A percentile compares a stretch with the other conserved stretches of the same genome.
Conservation (phyloP, 2,329 filamentous ascomycete species). For the Nannizziopsis barbatae region DNA sequence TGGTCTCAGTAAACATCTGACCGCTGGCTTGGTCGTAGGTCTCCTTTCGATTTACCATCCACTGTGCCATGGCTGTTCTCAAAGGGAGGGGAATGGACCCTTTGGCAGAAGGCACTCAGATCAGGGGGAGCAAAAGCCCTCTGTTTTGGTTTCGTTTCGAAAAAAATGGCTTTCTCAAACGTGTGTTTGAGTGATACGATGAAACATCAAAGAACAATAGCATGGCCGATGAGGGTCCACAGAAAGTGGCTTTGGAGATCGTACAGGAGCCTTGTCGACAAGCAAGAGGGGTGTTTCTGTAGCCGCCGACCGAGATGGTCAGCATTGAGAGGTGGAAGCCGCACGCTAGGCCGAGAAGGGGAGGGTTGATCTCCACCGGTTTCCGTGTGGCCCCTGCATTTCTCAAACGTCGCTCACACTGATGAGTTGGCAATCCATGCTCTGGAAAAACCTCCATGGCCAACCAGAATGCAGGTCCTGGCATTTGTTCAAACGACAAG, state of each 20-base stretch:
- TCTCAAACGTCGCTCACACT: too few relatives aligned
- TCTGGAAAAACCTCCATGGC: too few relatives aligned
- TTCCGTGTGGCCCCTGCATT: too few relatives aligned
- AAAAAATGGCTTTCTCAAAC: neutral
- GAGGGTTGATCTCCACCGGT: too few relatives aligned
- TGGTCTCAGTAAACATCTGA: slow-evolving; percentile 15
- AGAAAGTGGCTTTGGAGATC: neutral
- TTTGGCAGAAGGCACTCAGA: neutral
- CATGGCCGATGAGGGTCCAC: neutral
- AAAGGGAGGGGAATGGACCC: neutral
- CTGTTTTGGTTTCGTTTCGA: neutral
- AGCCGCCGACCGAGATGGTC: neutral
- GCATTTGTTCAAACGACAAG: too few relatives aligned
- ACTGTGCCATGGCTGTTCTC: slow-evolving; percentile 6
- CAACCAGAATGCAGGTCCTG: too few relatives aligned
- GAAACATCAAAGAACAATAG: slow-evolving; percentile 2
- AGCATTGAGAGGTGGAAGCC: neutral
- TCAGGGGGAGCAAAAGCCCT: neutral
- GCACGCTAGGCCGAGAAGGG: too few relatives aligned
- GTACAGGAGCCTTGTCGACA: neutral
- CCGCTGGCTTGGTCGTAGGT: slow-evolving; percentile 16
- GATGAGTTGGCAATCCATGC: too few relatives aligned
- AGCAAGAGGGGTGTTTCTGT: slow-evolving; percentile 2
- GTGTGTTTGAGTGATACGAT: neutral
- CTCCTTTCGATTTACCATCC: neutral